These are phyloP conservation scores for Viola odorata DNA, from an alignment of 345 rosid species.

Conservation along the genomic window DNA sequence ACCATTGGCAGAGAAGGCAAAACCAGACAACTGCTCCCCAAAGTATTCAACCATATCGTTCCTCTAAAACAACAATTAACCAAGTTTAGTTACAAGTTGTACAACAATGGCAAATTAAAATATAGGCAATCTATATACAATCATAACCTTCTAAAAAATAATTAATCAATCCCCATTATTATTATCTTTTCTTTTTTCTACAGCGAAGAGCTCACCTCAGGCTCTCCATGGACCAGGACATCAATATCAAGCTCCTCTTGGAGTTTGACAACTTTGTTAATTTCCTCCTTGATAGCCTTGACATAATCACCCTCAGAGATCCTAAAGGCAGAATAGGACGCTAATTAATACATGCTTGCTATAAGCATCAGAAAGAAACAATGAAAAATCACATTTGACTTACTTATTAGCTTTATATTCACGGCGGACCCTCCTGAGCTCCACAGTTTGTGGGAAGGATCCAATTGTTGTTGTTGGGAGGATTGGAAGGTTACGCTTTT, in stretches of 20 bases:
- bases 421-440: slow-evolving; percentile 96
- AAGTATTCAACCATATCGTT: slow-evolving; percentile 99
- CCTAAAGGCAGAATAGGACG: slow-evolving; percentile 26
- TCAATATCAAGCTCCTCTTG: slow-evolving; percentile 94
- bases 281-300: slow-evolving; percentile 86
- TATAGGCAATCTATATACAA: too few species aligned
- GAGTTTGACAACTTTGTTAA: slow-evolving; percentile 76
- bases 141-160: too few species aligned
- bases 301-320: slow-evolving; percentile 89
- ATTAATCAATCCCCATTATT: too few species aligned
- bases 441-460: slow-evolving; percentile 87
- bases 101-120: too few species aligned
- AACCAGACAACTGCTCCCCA: slow-evolving; percentile 92
- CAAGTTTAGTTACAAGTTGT: too few species aligned
- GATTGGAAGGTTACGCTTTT: slow-evolving; percentile 87
- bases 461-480: slow-evolving; percentile 96
- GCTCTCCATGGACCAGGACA: slow-evolving; percentile 97
- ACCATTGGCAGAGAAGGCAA: slow-evolving; percentile 89
- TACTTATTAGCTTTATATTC: slow-evolving; percentile 98
- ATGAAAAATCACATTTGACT: slow-evolving; percentile 11
- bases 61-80: slow-evolving; percentile 35
- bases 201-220: slow-evolving; percentile 52
- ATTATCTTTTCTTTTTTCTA: too few species aligned
- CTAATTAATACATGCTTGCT: neutral
- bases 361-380: neutral